Base-by-base conservation (phyloP, 768 basidiomycete genomes). In the Ramaria sp. region DNA sequence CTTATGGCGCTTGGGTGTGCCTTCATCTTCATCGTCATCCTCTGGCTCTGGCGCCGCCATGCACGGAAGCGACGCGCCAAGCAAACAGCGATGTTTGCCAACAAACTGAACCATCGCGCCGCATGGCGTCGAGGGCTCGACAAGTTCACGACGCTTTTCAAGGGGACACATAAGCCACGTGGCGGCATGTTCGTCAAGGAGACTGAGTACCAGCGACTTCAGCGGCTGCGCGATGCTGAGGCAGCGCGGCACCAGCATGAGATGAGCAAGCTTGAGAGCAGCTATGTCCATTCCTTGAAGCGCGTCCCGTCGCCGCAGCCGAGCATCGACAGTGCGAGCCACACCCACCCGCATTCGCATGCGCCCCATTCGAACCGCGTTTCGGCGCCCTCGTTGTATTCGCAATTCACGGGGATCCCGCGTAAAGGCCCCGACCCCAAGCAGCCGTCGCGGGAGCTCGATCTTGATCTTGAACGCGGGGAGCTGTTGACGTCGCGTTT, bases 1-100 rank as follows among this genome's bases (percentile, higher is more conserved):
- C 78, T 91, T 55, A 91, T 91, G 86, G 74, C 83, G 0, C 78
- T 90, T 38, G 87, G 89, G 10, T 86, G 84, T 65, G 83, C 83
- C 15, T 86, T 91, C 69, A 83, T 91, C 69, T 82, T 88, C 66
- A 57, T 89, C 42, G 67, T 79, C 47, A 67, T 88, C 59, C 65
- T 91, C 59, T 76, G 80, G 72, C 77, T 75, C 61, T 90, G 83
- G 80, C 80, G 89, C 22, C 76, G 85, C 17, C 81, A 78, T 51
- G 82, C 81, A 41, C 80, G 81, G 66, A 84, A 83, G 66, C 76
- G 78, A 63, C 81, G 88, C 33, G 81, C 80, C 17, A 77, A 86
- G 65, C 72, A 72, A 39, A 91, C 89, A 1, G 79, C 77, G 11
- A 69, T 68, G 61, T 90, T 89, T 65, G 73, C 74, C 45, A 86